Percentiles rank a stretch among this genome's conserved stretches.
phyloP scores from a whole-genome alignment of 345 rosid genomes.

The Eucalyptus paniculata region DNA sequence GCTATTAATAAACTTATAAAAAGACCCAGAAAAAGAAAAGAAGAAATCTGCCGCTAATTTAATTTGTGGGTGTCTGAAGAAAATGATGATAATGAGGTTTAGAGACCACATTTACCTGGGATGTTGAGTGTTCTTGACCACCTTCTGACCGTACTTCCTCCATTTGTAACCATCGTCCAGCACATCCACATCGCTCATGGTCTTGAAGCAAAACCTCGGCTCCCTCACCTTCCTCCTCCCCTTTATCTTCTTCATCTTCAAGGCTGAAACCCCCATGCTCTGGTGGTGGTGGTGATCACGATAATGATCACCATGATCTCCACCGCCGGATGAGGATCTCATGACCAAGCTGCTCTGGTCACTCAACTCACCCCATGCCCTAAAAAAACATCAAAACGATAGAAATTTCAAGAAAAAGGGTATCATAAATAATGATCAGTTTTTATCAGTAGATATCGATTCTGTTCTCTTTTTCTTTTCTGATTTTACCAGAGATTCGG shows the following conservation, averaged over 20 bases:
- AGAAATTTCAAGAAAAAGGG: not conserved
- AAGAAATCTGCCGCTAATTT: not conserved
- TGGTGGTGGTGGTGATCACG: not conserved
- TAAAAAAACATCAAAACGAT: not conserved
- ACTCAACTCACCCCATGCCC: not conserved
- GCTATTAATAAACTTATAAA: not conserved
- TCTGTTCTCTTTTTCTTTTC: not conserved
- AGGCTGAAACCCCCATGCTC: slow-evolving; percentile 33
- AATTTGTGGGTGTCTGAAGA: not conserved
- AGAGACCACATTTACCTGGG: slow-evolving; percentile 47
- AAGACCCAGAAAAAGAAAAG: not conserved
- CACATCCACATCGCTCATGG: slow-evolving; percentile 91
- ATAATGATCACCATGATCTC: not conserved
- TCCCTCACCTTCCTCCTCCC: slow-evolving; percentile 90
- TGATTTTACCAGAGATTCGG: not conserved
- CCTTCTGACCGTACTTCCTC: slow-evolving; percentile 99
- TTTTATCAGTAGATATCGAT: not conserved
- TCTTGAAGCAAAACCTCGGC: slow-evolving; percentile 98
- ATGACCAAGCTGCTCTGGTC: not conserved
- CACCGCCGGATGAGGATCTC: not conserved
- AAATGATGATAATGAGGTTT: not conserved
- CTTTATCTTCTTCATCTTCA: slow-evolving; percentile 77
- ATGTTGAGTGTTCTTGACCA: slow-evolving; percentile 95
- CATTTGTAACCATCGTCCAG: slow-evolving; percentile 96
- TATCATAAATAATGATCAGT: not conserved